Base-by-base conservation (phyloP, 441 rosid species). In the Pelargonium citronellum region DNA sequence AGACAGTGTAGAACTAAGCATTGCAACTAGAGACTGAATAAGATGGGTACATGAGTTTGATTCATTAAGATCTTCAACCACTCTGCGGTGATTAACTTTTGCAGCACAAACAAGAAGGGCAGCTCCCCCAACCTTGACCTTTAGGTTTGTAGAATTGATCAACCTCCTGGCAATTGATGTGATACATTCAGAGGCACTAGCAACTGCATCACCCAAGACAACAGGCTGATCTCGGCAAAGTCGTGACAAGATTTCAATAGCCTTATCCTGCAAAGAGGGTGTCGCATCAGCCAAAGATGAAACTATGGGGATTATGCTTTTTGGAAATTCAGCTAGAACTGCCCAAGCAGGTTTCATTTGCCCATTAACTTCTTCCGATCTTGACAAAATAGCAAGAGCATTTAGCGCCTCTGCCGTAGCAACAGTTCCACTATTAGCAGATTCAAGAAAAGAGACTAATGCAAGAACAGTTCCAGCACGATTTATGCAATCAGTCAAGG, bases 81-180 rank as follows among this genome's bases (percentile, higher is more conserved):
- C 77, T 73, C 86, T 91, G 78, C 83, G 88, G 74, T 87, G 91
- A 79, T 91, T 81, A 76, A 89, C 95, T 84, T 91, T 91, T 46
- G 97, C 95, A 61, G 98, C 96, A 84, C 98, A 96, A 70, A 88
- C 87, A 67, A 96, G 94, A 73, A 96, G 84, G 61, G 99, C 97
- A 74, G 92, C 85, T 81, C 97, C 99, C 57, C 99, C 98, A 82
- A 96, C 86, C 83, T 87, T 89, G 72, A 96, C 96, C 79, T 86
- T 91, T 57, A 71, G 71, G 73, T 79, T 85, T 68, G 77, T 77
- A 62, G 93, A 87, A 80, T 78, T 76, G 68, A 88, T 85, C 78
- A 93, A 88, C 82, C 99, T 87, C 77, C 78, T 86, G 60, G 95
- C 93, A 77, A 93, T 68, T 71, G 91, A 85, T 43, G 87, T 64